Percentiles rank a stretch among this genome's conserved stretches.
Conservation (phyloP, 192 early-diverging fungal species). For the Linnemannia elongata region DNA sequence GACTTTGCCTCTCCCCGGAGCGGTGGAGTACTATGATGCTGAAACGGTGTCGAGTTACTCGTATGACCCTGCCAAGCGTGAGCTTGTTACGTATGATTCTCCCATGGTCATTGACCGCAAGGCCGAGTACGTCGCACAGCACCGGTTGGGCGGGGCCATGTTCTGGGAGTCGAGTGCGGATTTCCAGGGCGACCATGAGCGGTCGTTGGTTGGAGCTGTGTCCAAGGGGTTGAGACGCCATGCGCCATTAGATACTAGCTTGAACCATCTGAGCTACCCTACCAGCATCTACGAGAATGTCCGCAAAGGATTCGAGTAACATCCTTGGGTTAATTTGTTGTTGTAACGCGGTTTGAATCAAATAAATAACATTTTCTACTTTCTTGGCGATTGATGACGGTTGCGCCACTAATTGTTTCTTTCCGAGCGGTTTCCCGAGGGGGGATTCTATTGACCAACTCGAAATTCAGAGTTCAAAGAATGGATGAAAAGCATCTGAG, state of each 20-base stretch:
- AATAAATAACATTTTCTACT: background rate
- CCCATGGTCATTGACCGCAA: conserved; percentile 74
- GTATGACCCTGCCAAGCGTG: conserved; percentile 75
- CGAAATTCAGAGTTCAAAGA: background rate
- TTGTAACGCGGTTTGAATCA: background rate
- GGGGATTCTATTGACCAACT: too few species aligned
- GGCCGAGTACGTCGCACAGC: conserved; percentile 70
- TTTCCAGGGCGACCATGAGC: conserved; percentile 48
- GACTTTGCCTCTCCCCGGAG: conserved; percentile 73
- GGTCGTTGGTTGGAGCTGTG: conserved; percentile 58
- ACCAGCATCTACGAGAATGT: conserved; percentile 67
- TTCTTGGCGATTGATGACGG: too few species aligned
- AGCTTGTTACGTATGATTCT: conserved; percentile 90
- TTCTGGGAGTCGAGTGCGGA: conserved; percentile 84
- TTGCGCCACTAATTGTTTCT: background rate
- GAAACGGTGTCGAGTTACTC: conserved; percentile 83
- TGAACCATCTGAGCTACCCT: conserved; percentile 65
- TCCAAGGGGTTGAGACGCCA: conserved; percentile 20
- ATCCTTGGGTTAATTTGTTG: background rate
- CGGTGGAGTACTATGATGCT: conserved; percentile 83
- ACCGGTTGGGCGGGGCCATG: conserved; percentile 78
- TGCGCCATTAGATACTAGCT: conserved; percentile 43
- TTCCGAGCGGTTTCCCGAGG: too few species aligned
- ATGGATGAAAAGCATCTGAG: background rate
- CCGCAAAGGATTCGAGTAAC: conserved; percentile 46